A percentile compares a stretch with the other conserved stretches of the same genome.
Conservation (phyloP, 2,329 filamentous ascomycete genomes). For the Ophidiomyces ophidiicola region DNA sequence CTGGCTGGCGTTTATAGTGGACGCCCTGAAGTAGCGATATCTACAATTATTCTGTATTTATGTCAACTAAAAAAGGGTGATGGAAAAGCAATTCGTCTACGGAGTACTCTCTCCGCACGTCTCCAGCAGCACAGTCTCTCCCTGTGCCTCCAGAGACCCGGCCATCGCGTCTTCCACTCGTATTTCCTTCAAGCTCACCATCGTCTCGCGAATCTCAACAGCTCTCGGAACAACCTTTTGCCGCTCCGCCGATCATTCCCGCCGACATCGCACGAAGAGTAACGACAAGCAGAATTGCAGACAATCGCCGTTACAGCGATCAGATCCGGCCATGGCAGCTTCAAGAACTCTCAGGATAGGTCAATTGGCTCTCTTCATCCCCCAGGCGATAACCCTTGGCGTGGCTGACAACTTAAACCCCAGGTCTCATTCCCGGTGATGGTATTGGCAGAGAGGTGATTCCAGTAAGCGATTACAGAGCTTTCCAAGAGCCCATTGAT, state of each 20-base stretch:
- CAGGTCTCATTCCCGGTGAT: conserved; percentile 92
- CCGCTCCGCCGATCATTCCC: neutral
- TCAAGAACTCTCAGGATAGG: conserved; percentile 57
- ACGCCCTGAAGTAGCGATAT: no score
- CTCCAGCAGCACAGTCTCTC: no score
- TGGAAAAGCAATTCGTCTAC: no score
- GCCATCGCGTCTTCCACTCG: no score
- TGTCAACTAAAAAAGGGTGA: no score
- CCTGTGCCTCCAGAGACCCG: no score
- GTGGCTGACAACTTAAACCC: conserved; percentile 10
- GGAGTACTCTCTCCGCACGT: no score
- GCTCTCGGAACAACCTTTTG: neutral
- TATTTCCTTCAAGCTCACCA: no score
- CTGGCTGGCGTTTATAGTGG: no score
- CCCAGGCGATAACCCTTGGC: neutral
- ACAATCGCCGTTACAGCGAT: neutral
- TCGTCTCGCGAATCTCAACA: no score
- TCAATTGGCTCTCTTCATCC: conserved; percentile 28
- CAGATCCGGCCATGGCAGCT: conserved; percentile 39
- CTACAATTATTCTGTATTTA: no score
- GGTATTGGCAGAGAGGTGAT: conserved; percentile 98
- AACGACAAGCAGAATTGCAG: neutral
- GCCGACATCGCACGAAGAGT: conserved; percentile 1
- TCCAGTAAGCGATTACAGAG: conserved; percentile 43
- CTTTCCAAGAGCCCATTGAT: conserved; percentile 7